phyloP scores from a whole-genome alignment of 345 rosid genomes.

The Citrus glauca region DNA sequence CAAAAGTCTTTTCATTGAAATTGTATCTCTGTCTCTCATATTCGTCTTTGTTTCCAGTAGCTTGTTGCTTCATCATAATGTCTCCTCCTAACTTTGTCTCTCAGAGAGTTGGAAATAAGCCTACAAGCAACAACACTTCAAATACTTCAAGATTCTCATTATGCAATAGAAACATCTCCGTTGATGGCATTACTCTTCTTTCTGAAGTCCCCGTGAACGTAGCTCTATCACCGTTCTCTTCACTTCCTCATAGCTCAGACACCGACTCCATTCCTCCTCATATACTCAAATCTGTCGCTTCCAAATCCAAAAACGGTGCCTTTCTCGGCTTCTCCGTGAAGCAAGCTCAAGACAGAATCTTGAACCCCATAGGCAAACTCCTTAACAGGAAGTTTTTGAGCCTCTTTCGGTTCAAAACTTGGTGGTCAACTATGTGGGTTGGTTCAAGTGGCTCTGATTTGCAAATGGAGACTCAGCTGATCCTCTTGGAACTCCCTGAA shows the following conservation, averaged over 20 bases:
- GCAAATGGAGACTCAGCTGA: constrained; percentile 37
- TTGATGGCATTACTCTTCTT: constrained; percentile 22
- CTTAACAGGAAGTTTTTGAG: constrained; percentile 24
- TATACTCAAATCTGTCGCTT: constrained; percentile 17
- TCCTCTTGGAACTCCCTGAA: constrained; percentile 33
- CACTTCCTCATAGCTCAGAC: constrained; percentile 10
- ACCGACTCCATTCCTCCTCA: constrained; percentile 15
- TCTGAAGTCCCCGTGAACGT: constrained; percentile 32
- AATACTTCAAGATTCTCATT: not conserved
- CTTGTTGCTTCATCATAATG: not conserved
- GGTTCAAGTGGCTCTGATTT: constrained; percentile 36
- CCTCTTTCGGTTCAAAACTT: constrained; percentile 36
- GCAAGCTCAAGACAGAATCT: constrained; percentile 10
- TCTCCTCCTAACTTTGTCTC: not conserved
- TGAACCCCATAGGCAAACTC: constrained; percentile 27
- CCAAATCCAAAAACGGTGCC: constrained; percentile 21
- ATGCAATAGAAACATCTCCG: constrained; percentile 11
- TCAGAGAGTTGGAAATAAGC: not conserved
- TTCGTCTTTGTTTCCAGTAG: not conserved
- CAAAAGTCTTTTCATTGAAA: not conserved
- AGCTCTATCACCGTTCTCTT: constrained; percentile 19
- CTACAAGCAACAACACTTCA: not conserved
- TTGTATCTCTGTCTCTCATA: not conserved
- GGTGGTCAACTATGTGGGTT: constrained; percentile 42
- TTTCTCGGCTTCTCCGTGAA: constrained; percentile 28